These are phyloP conservation scores for bread wheat (Triticum aestivum) DNA, from an alignment of 176 grass and related monocot species.

Conservation along the genomic window DNA sequence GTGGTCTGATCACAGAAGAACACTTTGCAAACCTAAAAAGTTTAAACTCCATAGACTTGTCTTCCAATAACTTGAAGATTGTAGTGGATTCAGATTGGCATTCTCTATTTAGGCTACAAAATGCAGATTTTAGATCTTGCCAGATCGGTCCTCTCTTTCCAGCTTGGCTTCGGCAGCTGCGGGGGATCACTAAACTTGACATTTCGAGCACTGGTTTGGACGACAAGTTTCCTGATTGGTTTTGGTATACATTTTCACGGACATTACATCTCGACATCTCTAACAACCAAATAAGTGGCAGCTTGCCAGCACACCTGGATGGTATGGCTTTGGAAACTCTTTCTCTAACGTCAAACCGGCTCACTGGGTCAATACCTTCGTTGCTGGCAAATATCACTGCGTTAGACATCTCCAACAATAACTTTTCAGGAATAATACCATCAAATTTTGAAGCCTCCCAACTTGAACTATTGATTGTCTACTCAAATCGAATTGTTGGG, in stretches of 20 bases:
- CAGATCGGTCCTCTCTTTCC: no score
- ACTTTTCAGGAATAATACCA: background rate
- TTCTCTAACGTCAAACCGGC: background rate
- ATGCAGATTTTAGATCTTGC: no score
- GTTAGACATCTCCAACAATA: conserved; percentile 26
- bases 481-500: conserved; percentile 25
- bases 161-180: no score
- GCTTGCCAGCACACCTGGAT: conserved; percentile 7
- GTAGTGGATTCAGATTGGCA: no score
- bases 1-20: background rate
- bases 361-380: background rate
- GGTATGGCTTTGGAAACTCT: background rate
- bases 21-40: background rate
- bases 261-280: conserved; percentile 19
- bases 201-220: conserved; percentile 5
- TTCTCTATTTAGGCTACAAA: no score
- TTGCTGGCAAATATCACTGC: background rate
- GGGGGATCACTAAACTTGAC: background rate
- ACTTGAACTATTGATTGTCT: background rate
- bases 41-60: background rate
- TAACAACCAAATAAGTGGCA: conserved; percentile 34
- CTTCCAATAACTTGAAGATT: no score
- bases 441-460: background rate
- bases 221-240: conserved; percentile 26
- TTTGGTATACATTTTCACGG: conserved; percentile 19